Evolutionary conservation across 192 early-diverging fungal species (phyloP), one percentile per base, ranked within the genome.

Genomic region (Coemansia nantahalensis): DNA sequence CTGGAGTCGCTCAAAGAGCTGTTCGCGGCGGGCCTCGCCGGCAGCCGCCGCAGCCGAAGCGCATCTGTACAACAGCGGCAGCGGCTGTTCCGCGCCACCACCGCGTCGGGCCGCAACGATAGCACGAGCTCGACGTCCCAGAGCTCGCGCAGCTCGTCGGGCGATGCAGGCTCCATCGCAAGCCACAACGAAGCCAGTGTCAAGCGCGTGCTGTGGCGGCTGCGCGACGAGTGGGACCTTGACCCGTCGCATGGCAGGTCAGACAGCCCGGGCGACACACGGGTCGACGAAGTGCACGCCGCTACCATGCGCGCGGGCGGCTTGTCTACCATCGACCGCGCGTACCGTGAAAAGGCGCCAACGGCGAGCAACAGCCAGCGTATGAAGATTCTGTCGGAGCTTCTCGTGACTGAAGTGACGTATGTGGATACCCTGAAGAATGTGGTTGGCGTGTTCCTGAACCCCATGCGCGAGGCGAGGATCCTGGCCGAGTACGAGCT

Each of bases 351-450:
- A 50, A 66, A 62, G 32, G 54, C 62, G 8, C 21, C 45, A 7
- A 51, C 34, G 32, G 57, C 59, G 11, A 56, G 56, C n/a, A 58
- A 44, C 49, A 61, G 67, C 51, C 62, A 84, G 59, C 68, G 90
- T 16, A 60, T 76, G 51, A 75, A 81, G 38, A 86, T 95, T 10
- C 77, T 89, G 11, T 81, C 78, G 8, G 93, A 95, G 75, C 83
- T 95, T 24, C 57, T 93, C 22, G 72, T 84, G 43, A 92, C 93
- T 3, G 93, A 95, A 73, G 63, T 81, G 33, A 92, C 90, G 1
- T 96, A 96, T 62, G 91, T 96, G 10, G 79, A 88, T 34, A 84
- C 87, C 21, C 63, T 96, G 40, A 77, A 82, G 51, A 83, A 84
- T 32, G 61, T 94, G 24, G 78, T 90, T 4, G 84, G 83, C 26